A percentile compares a stretch with the other conserved stretches of the same genome.
phyloP scores from a whole-genome alignment of 2,329 filamentous ascomycete genomes.

The Teratosphaeria epicoccoides region DNA sequence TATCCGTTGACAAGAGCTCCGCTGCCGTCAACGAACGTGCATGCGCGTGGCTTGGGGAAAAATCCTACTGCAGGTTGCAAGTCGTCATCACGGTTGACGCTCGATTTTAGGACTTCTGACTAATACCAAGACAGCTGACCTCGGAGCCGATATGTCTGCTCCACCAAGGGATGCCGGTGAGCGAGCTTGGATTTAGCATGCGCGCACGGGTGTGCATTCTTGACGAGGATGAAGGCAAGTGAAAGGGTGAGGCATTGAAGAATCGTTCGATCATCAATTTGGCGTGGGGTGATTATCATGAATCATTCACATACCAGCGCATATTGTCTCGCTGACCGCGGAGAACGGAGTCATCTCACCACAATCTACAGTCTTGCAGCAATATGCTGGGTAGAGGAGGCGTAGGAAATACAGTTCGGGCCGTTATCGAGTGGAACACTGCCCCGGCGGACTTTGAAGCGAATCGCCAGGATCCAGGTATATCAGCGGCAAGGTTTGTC shows the following conservation, averaged over 20 bases:
- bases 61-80: not conserved
- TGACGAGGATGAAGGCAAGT: not conserved
- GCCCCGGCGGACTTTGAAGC: slow-evolving; percentile 31
- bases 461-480: slow-evolving; percentile 18
- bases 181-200: not conserved
- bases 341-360: too few species aligned
- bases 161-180: not conserved
- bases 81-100: too few species aligned
- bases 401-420: slow-evolving; percentile 35
- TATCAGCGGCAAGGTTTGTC: not conserved
- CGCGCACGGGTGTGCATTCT: not conserved
- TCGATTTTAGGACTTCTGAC: too few species aligned
- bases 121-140: not conserved
- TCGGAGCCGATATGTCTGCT: not conserved
- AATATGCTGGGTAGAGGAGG: slow-evolving; percentile 31
- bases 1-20: not conserved
- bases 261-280: not conserved
- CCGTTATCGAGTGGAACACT: slow-evolving; percentile 14
- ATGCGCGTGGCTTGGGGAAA: not conserved
- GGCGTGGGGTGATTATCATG: too few species aligned
- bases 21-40: not conserved
- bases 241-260: not conserved
- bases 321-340: too few species aligned
- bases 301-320: too few species aligned
- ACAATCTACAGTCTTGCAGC: too few species aligned